phyloP scores from a whole-genome alignment of 2,329 filamentous ascomycete species.

The Ophiostoma fasciatum region DNA sequence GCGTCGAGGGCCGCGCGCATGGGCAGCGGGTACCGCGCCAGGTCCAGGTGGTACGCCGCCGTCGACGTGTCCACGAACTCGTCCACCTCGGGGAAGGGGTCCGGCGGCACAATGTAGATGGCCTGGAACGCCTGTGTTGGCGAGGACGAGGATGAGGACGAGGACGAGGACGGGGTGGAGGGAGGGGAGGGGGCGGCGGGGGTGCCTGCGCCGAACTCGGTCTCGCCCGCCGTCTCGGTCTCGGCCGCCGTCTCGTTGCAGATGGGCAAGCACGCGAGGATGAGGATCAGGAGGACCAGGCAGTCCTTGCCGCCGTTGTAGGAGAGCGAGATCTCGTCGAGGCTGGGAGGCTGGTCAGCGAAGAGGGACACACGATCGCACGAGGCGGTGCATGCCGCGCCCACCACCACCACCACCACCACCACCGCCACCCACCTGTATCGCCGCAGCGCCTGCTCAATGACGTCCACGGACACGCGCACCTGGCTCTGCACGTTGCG shows the following conservation, averaged over 20 bases:
- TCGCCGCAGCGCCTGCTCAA: constrained; percentile 57
- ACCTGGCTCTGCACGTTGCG: constrained; percentile 60
- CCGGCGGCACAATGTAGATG: constrained; percentile 74
- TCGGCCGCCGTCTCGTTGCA: constrained; percentile 12
- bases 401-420: too few species aligned
- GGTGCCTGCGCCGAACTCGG: too few species aligned
- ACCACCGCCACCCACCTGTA: constrained; percentile 47
- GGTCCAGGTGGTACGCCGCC: constrained; percentile 55
- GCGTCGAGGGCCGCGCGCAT: constrained; percentile 71
- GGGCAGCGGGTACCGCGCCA: constrained; percentile 58
- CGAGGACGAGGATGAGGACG: too few species aligned
- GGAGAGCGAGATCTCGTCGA: constrained; percentile 69
- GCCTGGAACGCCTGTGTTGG: constrained; percentile 56
- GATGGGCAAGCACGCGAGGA: constrained; percentile 49
- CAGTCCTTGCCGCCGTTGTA: constrained; percentile 99
- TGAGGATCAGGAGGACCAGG: constrained; percentile 76
- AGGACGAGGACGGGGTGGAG: too few species aligned
- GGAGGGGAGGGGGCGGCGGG: too few species aligned
- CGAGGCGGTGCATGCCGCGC: too few species aligned
- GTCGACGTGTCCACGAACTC: constrained; percentile 60
- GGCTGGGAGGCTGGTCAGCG: constrained; percentile 30
- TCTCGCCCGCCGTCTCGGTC: constrained; percentile 7
- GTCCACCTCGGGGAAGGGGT: constrained; percentile 79
- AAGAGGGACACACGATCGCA: neutral
- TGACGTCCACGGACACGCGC: constrained; percentile 53